These are phyloP conservation scores for Diaporthe citri DNA, from an alignment of 2,329 filamentous ascomycete species.

Conservation along the genomic window DNA sequence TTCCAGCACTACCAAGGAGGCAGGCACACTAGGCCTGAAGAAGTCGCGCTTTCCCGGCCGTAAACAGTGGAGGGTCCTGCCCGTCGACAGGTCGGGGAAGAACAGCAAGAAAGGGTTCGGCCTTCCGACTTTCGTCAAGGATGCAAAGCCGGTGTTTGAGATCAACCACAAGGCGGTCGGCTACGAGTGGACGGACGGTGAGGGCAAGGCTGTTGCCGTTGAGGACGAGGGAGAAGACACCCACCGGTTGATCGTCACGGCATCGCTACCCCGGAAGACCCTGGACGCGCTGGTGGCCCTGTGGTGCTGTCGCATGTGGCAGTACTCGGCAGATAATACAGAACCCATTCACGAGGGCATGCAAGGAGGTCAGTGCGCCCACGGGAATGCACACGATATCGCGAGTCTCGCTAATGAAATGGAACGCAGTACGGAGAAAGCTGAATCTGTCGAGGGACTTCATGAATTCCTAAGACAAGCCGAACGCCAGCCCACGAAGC, in stretches of 20 bases:
- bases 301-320: slow-evolving; percentile 40
- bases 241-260: slow-evolving; percentile 34
- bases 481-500: not conserved
- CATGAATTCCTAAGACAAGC: not conserved
- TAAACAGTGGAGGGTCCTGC: slow-evolving; percentile 38
- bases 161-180: slow-evolving; percentile 12
- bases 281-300: slow-evolving; percentile 39
- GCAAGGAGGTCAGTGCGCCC: not conserved
- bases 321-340: slow-evolving; percentile 35
- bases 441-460: not conserved
- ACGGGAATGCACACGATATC: too few species aligned
- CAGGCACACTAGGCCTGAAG: slow-evolving; percentile 38
- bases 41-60: slow-evolving; percentile 30
- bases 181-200: slow-evolving; percentile 7
- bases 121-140: slow-evolving; percentile 30
- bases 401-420: not conserved
- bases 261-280: slow-evolving; percentile 29
- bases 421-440: not conserved
- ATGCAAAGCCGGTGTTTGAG: slow-evolving; percentile 35
- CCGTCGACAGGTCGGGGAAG: slow-evolving; percentile 36
- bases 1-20: slow-evolving; percentile 5
- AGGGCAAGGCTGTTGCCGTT: slow-evolving; percentile 32
- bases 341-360: not conserved
- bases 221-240: slow-evolving; percentile 22
- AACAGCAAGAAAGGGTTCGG: slow-evolving; percentile 18